A percentile compares a stretch with the other conserved stretches of the same genome.
These are phyloP conservation scores for Allium fistulosum DNA, from an alignment of 106 monocot genomes.

Conservation along the genomic window DNA sequence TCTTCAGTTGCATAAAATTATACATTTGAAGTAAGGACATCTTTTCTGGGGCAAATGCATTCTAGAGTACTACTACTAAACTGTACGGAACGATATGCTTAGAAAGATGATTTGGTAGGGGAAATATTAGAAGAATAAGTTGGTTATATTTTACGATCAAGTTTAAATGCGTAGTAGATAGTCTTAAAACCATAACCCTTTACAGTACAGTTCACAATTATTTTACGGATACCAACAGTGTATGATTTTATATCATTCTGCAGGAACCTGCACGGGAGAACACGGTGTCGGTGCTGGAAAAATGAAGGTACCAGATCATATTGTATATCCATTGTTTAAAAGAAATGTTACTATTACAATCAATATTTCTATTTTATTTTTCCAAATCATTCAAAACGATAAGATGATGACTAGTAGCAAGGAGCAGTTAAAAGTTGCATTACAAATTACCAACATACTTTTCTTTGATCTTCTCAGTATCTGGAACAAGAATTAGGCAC, in stretches of 20 bases:
- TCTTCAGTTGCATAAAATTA: background rate
- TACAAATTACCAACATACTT: background rate
- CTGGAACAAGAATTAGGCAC: constrained; percentile 87
- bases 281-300: constrained; percentile 96
- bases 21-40: background rate
- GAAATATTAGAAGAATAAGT: no score
- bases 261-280: constrained; percentile 92
- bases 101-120: no score
- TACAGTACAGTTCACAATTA: background rate
- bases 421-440: background rate
- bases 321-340: background rate
- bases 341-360: background rate
- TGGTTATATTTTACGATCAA: background rate
- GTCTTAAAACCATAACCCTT: background rate
- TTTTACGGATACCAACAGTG: background rate
- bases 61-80: no score
- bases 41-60: background rate
- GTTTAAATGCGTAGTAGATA: background rate
- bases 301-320: constrained; percentile 55
- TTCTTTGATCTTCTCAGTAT: constrained; percentile 23
- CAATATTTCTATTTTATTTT: background rate
- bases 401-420: background rate
- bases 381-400: background rate
- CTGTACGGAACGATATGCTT: no score
- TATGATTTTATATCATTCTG: background rate